Conservation (phyloP, 345 rosid species). For the Euphorbia tirucalli region DNA sequence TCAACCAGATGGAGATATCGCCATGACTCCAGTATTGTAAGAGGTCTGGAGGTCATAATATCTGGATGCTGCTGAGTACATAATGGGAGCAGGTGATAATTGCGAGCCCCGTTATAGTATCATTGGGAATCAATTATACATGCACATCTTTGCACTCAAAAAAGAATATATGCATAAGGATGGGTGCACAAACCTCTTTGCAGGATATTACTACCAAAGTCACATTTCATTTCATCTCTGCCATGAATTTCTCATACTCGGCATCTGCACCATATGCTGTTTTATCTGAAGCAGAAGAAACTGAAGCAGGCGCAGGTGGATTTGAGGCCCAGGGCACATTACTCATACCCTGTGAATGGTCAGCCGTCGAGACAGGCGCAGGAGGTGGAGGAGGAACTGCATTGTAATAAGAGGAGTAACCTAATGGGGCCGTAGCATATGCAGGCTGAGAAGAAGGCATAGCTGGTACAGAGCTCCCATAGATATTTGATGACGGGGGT, state of each 20-base stretch:
- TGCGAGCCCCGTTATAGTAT: background rate
- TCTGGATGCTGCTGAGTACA: background rate
- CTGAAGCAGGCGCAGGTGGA: conserved; percentile 20
- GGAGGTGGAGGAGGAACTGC: conserved; percentile 70
- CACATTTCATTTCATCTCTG: conserved; percentile 79
- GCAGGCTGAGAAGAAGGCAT: conserved; percentile 56
- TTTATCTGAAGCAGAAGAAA: conserved; percentile 40
- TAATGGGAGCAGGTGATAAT: background rate
- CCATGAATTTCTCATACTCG: conserved; percentile 95
- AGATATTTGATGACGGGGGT: conserved; percentile 46
- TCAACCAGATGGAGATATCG: background rate
- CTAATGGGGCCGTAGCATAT: conserved; percentile 48
- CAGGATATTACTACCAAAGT: conserved; percentile 17
- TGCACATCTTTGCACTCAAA: background rate
- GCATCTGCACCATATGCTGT: conserved; percentile 64
- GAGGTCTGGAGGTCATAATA: background rate
- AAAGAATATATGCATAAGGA: background rate
- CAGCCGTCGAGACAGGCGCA: conserved; percentile 45
- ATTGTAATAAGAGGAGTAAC: conserved; percentile 72
- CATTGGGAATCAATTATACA: background rate
- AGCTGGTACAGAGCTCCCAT: conserved; percentile 44
- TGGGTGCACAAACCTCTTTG: conserved; percentile 42
- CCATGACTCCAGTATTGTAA: background rate
- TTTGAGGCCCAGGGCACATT: conserved; percentile 69
- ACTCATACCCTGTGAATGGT: conserved; percentile 56